Evolutionary conservation across 2,329 filamentous ascomycete genomes (phyloP).

Genomic region (Davidsoniella virescens): DNA sequence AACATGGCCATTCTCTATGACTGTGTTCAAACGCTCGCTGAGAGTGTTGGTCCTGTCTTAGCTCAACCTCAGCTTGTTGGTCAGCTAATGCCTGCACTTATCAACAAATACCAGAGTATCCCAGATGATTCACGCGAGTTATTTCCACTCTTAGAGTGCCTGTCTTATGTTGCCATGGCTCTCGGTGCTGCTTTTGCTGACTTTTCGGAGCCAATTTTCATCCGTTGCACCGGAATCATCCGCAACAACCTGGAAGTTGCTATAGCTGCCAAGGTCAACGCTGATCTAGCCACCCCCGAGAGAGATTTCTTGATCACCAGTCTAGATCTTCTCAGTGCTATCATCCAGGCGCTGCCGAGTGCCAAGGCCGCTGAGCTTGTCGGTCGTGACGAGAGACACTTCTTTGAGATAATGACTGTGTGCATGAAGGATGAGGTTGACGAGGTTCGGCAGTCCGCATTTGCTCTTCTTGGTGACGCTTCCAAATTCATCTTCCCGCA

Average conservation of each 20-base stretch:
- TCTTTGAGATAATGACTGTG: constrained; percentile 80
- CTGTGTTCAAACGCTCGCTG: constrained; percentile 90
- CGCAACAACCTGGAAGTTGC: constrained; percentile 78
- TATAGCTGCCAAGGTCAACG: constrained; percentile 51
- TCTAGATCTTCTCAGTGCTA: constrained; percentile 78
- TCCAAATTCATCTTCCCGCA: constrained; percentile 81
- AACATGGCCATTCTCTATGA: constrained; percentile 99
- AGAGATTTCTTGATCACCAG: constrained; percentile 96
- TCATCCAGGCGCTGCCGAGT: constrained; percentile 73
- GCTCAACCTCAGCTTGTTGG: constrained; percentile 68
- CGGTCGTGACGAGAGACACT: constrained; percentile 55
- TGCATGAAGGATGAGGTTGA: constrained; percentile 87
- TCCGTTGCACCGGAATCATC: constrained; percentile 77
- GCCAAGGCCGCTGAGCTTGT: constrained; percentile 63
- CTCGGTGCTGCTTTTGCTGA: constrained; percentile 68
- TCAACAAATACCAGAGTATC: constrained; percentile 74
- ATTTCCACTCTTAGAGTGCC: constrained; percentile 87
- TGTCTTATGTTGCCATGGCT: constrained; percentile 84
- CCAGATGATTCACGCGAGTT: constrained; percentile 81
- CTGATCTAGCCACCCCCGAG: constrained; percentile 60
- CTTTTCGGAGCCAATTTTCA: constrained; percentile 75
- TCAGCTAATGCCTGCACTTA: constrained; percentile 82
- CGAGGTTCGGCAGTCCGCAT: constrained; percentile 90
- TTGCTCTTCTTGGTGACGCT: constrained; percentile 85
- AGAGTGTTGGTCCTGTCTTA: constrained; percentile 70